Conservation (phyloP, 352 stramenopile genomes). For the Pythium scleroteichum region DNA sequence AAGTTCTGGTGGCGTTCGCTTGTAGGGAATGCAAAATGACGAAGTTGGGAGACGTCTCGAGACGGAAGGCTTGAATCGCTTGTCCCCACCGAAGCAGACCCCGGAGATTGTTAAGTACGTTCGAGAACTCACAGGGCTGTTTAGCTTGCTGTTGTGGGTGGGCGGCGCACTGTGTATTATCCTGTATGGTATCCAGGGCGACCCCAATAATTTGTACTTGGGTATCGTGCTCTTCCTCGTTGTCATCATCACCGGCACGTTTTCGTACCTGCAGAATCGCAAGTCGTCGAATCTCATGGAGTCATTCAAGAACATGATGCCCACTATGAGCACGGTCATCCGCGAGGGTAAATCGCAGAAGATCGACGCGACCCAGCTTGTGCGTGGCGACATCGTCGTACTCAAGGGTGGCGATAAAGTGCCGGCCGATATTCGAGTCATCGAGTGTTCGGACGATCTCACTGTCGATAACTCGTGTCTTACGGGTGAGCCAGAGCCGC, state of each 20-base stretch:
- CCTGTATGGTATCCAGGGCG: slow-evolving; percentile 64
- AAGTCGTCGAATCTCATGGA: slow-evolving; percentile 85
- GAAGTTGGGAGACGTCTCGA: slow-evolving; percentile 61
- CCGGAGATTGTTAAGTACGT: slow-evolving; percentile 78
- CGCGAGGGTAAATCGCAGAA: slow-evolving; percentile 79
- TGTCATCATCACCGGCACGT: slow-evolving; percentile 72
- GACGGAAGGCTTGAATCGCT: slow-evolving; percentile 57
- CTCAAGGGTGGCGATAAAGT: slow-evolving; percentile 93
- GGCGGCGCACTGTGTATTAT: slow-evolving; percentile 63
- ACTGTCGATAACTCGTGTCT: slow-evolving; percentile 88
- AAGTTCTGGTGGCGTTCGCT: neutral
- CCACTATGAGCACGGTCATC: slow-evolving; percentile 73
- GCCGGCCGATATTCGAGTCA: slow-evolving; percentile 92
- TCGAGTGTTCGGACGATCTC: slow-evolving; percentile 94
- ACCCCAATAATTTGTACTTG: slow-evolving; percentile 77
- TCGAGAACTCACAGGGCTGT: slow-evolving; percentile 68
- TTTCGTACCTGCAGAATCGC: slow-evolving; percentile 75
- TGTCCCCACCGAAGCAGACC: slow-evolving; percentile 73
- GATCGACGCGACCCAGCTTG: slow-evolving; percentile 73
- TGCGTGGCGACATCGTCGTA: slow-evolving; percentile 87
- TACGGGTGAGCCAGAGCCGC: slow-evolving; percentile 85
- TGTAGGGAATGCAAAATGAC: slow-evolving; percentile 51
- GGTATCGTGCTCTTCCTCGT: slow-evolving; percentile 76
- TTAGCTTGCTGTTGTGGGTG: slow-evolving; percentile 72
- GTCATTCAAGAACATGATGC: slow-evolving; percentile 88